Conservation (phyloP, 306 rosid species). For the Acacia confusa region DNA sequence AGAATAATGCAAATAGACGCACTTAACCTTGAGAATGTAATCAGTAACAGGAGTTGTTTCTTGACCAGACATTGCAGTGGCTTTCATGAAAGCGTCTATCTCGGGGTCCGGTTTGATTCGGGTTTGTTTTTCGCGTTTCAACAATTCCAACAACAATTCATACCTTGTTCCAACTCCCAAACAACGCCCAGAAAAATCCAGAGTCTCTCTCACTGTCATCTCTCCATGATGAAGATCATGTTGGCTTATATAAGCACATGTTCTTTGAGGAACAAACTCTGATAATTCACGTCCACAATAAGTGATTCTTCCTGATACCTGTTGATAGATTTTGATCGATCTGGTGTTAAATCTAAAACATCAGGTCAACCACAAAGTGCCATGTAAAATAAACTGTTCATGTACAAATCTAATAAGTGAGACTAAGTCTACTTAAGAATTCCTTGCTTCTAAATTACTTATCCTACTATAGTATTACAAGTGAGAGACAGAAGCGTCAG, state of each 20-base stretch:
- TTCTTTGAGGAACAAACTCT: constrained; percentile 88
- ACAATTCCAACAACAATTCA: constrained; percentile 55
- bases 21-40: constrained; percentile 77
- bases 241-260: constrained; percentile 89
- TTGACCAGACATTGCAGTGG: constrained; percentile 66
- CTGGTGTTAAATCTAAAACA: not conserved
- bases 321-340: constrained; percentile 25
- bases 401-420: too few relatives aligned
- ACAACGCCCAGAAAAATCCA: constrained; percentile 71
- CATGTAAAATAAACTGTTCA: too few relatives aligned
- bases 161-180: constrained; percentile 76
- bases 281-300: constrained; percentile 90
- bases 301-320: constrained; percentile 72
- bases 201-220: constrained; percentile 82
- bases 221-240: constrained; percentile 88
- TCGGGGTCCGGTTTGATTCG: constrained; percentile 74
- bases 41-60: constrained; percentile 71
- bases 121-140: constrained; percentile 58
- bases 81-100: constrained; percentile 88
- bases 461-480: not conserved
- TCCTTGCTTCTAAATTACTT: not conserved
- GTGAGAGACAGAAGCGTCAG: too few relatives aligned
- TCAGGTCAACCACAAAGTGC: too few relatives aligned
- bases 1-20: not conserved
- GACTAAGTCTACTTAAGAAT: not conserved